Evolutionary conservation across 2,329 filamentous ascomycete species (phyloP).

Genomic region (Colletotrichum acutatum): DNA sequence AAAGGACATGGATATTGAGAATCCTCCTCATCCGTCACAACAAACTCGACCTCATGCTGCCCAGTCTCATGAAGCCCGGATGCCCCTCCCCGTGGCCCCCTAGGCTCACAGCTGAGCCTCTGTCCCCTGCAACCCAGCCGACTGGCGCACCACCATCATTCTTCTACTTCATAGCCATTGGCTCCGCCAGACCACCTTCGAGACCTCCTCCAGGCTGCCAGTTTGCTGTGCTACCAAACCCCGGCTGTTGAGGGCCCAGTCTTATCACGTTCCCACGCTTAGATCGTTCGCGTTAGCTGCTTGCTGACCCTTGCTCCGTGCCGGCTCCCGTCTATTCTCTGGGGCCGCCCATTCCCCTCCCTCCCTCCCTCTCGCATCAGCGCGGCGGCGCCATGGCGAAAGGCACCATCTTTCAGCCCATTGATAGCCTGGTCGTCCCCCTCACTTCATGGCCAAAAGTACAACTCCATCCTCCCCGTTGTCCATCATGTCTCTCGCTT

Average conservation of each 20-base stretch:
- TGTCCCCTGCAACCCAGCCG: slow-evolving; percentile 17
- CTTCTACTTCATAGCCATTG: slow-evolving; percentile 13
- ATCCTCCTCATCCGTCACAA: not conserved
- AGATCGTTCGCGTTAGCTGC: not conserved
- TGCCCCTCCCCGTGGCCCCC: not conserved
- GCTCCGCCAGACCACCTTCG: slow-evolving; percentile 26
- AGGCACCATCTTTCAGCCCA: slow-evolving; percentile 22
- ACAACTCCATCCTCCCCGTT: not conserved
- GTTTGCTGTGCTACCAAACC: slow-evolving; percentile 17
- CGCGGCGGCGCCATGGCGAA: slow-evolving; percentile 8
- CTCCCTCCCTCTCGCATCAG: slow-evolving; percentile 8
- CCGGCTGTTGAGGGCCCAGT: not conserved
- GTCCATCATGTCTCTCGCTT: not conserved
- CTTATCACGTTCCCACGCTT: slow-evolving; percentile 8
- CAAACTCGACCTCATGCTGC: not conserved
- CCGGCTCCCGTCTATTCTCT: slow-evolving; percentile 15
- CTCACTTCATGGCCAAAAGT: slow-evolving; percentile 23
- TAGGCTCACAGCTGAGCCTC: slow-evolving; percentile 30
- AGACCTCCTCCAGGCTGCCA: slow-evolving; percentile 27
- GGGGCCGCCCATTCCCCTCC: not conserved
- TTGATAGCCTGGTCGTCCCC: slow-evolving; percentile 32
- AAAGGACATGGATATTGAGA: not conserved
- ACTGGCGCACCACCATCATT: slow-evolving; percentile 14
- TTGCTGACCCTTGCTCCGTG: slow-evolving; percentile 23
- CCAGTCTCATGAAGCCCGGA: slow-evolving; percentile 6